phyloP scores from a whole-genome alignment of 176 grass and related monocot species.

The Ampelocalamus luodianensis region DNA sequence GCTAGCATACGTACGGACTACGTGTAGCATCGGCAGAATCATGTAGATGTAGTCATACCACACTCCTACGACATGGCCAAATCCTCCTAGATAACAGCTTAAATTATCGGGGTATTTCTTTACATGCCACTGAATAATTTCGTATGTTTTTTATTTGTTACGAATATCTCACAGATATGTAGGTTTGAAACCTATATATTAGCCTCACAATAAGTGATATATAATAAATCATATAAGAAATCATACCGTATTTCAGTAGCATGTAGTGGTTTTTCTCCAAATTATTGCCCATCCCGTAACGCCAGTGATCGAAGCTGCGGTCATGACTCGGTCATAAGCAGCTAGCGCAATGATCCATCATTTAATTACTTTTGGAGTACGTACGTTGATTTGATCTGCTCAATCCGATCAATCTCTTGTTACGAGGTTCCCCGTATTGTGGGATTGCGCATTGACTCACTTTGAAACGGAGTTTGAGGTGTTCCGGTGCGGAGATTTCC shows the following conservation, averaged over 20 bases:
- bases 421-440: background rate
- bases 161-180: too few species aligned
- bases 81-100: background rate
- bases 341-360: background rate
- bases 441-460: constrained; percentile 37
- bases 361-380: background rate
- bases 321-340: background rate
- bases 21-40: background rate
- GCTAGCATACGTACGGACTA: background rate
- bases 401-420: background rate
- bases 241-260: too few species aligned
- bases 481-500: constrained; percentile 16
- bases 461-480: constrained; percentile 5
- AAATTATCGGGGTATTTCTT: background rate
- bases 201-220: too few species aligned
- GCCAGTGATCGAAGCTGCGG: background rate
- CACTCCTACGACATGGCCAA: background rate
- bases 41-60: too few species aligned
- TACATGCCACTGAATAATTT: too few species aligned
- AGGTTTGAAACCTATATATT: too few species aligned
- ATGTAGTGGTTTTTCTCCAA: too few species aligned
- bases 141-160: too few species aligned
- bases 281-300: background rate
- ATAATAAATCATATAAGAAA: too few species aligned
- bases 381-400: background rate